Evolutionary conservation across 495 filamentous ascomycete genomes (phyloP).

Genomic region (Filosporella fistucella): DNA sequence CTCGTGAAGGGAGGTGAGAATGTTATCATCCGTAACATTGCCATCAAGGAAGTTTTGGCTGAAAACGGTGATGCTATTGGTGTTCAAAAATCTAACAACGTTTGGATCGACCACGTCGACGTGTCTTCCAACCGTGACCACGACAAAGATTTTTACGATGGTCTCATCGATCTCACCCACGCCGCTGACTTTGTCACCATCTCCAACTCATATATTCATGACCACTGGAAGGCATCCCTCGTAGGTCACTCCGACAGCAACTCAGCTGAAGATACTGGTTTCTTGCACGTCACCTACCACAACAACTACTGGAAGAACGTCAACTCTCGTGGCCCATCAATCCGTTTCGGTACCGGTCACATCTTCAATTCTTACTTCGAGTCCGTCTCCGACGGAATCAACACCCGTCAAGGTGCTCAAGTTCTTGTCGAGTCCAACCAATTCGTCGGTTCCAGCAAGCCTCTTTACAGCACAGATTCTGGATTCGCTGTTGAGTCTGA

Average conservation of each 20-base stretch:
- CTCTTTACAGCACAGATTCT: neutral
- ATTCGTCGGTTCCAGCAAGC: neutral
- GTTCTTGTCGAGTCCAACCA: neutral
- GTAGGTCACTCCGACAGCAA: neutral
- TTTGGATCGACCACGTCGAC: conserved; percentile 1
- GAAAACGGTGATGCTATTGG: conserved; percentile 2
- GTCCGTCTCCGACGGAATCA: neutral
- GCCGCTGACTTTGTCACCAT: conserved; percentile 1
- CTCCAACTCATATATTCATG: neutral
- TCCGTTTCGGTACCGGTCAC: neutral
- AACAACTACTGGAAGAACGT: conserved; percentile 3
- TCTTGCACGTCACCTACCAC: conserved; percentile 1
- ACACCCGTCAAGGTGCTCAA: neutral
- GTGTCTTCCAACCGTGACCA: neutral
- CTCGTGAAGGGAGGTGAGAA: neutral
- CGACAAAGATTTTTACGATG: conserved; percentile 3
- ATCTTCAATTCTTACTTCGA: neutral
- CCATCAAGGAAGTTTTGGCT: neutral
- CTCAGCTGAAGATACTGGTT: neutral
- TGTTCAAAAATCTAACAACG: conserved; percentile 2
- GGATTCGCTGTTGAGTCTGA: neutral
- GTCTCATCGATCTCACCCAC: conserved; percentile 1
- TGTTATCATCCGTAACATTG: conserved; percentile 3
- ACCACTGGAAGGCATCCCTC: conserved; percentile 5
- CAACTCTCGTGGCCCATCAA: neutral